Evolutionary conservation across 495 filamentous ascomycete species (phyloP).

Genomic region (Hyaloscypha finlandica): DNA sequence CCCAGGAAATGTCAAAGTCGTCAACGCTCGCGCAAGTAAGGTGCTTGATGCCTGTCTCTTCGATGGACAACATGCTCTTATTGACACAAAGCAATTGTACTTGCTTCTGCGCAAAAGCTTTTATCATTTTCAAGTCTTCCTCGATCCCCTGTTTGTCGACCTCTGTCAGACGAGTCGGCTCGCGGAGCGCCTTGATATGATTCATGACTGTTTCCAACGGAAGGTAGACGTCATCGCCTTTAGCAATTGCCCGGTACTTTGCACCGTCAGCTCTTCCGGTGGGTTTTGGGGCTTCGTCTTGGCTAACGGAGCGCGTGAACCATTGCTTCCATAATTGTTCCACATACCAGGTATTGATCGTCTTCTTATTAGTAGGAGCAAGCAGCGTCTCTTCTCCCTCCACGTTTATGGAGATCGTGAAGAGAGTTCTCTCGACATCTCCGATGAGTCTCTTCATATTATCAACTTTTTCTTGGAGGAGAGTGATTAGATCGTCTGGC

Average conservation of each 20-base stretch:
- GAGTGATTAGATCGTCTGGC: not conserved
- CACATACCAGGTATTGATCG: slow-evolving; percentile 6
- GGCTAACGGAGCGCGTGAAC: not conserved
- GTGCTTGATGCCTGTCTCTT: slow-evolving; percentile 15
- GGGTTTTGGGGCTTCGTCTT: not conserved
- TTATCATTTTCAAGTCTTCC: slow-evolving; percentile 20
- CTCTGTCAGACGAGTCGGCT: not conserved
- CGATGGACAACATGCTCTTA: slow-evolving; percentile 17
- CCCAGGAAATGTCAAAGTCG: slow-evolving; percentile 23
- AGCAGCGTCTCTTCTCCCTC: not conserved
- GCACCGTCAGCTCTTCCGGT: not conserved
- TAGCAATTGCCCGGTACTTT: slow-evolving; percentile 17
- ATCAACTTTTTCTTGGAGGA: slow-evolving; percentile 15
- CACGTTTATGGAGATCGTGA: slow-evolving; percentile 7
- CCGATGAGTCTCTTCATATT: slow-evolving; percentile 2
- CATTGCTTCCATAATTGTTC: slow-evolving; percentile 18
- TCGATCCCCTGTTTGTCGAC: not conserved
- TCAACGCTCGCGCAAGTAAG: slow-evolving; percentile 22
- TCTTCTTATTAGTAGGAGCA: not conserved
- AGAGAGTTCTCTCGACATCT: slow-evolving; percentile 6
- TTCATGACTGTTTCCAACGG: not conserved
- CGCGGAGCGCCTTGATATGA: not conserved
- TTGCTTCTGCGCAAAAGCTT: slow-evolving; percentile 15
- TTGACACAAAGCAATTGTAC: slow-evolving; percentile 15
- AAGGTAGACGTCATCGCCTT: slow-evolving; percentile 18